Evolutionary conservation across 768 basidiomycete species (phyloP), one percentile per base, ranked within the genome.

Genomic region (Agrocybe pediades): DNA sequence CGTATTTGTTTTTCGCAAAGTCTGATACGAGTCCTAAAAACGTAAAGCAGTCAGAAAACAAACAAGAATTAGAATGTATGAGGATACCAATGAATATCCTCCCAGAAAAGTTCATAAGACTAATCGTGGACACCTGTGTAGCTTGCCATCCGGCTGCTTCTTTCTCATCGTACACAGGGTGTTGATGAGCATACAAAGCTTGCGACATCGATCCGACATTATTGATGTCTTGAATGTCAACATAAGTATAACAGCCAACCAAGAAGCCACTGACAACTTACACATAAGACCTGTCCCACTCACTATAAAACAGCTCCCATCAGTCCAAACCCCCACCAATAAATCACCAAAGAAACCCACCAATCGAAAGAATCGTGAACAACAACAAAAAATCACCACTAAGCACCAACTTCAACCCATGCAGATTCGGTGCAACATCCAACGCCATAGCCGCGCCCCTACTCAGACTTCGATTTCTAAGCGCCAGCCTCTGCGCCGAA

Each of bases 271-370:
- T n/a, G n/a, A n/a, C n/a, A 24, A 81, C 85, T 52, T 60, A 87
- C 86, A 92, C 89, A 92, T 91, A n/a, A 92, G 49, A 2, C 90
- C 90, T 7, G 83, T 88, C 13, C 90, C 90, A 58, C 84, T 84
- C 53, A 90, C 87, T 87, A 56, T 2, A 54, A 36, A 21, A 47
- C 15, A 24, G 15, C 53, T 49, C 19, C 33, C 20, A 51, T 52
- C 36, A 54, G 56, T 24, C 27, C 36, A 39, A 42, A 39, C n/a
- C 11, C 8, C 17, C n/a, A 36, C n/a, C 15, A 24, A 43, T 30
- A 42, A 33, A 51, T 43, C 17, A 24, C 46, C n/a, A 15, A 15
- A 21, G 51, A 30, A 15, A 52, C 86, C 63, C 57, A 90, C 88
- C 68, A 19, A 88, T 74, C 0, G 79, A 76, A 40, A 86, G 74